Conservation (phyloP, 768 basidiomycete genomes). For the Mycena sanguinolenta region DNA sequence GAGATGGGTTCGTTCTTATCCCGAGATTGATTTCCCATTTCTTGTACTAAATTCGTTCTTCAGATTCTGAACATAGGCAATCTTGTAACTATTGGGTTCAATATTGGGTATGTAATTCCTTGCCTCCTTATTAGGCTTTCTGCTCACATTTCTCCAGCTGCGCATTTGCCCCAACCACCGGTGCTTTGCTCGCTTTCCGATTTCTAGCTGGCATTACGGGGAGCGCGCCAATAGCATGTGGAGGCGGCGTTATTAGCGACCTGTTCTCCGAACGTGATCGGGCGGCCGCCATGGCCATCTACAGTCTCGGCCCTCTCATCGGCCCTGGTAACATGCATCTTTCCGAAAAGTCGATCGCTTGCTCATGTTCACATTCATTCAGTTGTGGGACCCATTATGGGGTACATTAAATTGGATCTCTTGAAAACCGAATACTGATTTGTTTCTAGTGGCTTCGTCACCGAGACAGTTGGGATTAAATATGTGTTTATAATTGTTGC, state of each 20-base stretch:
- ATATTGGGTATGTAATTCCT: slow-evolving; percentile 49
- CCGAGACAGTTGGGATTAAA: slow-evolving; percentile 61
- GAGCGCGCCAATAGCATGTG: slow-evolving; percentile 66
- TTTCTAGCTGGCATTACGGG: slow-evolving; percentile 69
- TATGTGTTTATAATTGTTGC: slow-evolving; percentile 64
- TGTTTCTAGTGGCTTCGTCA: slow-evolving; percentile 55
- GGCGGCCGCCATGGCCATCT: slow-evolving; percentile 71
- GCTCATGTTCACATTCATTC: slow-evolving; percentile 8
- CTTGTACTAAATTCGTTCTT: background rate
- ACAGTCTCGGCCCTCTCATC: slow-evolving; percentile 65
- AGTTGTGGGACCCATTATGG: slow-evolving; percentile 64
- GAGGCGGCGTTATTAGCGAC: slow-evolving; percentile 67
- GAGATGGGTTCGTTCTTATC: slow-evolving; percentile 29
- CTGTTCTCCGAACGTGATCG: slow-evolving; percentile 69
- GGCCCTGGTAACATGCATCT: slow-evolving; percentile 40
- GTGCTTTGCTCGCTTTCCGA: slow-evolving; percentile 65
- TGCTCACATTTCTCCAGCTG: slow-evolving; percentile 44
- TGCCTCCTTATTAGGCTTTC: background rate
- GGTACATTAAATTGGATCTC: slow-evolving; percentile 38
- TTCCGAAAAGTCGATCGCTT: slow-evolving; percentile 42
- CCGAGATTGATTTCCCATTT: background rate
- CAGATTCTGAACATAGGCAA: slow-evolving; percentile 49
- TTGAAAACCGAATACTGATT: background rate
- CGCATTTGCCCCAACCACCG: slow-evolving; percentile 63
- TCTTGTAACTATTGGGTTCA: slow-evolving; percentile 65